Conservation (phyloP, 148 eudicot genomes). For the Bassia scoparia region DNA sequence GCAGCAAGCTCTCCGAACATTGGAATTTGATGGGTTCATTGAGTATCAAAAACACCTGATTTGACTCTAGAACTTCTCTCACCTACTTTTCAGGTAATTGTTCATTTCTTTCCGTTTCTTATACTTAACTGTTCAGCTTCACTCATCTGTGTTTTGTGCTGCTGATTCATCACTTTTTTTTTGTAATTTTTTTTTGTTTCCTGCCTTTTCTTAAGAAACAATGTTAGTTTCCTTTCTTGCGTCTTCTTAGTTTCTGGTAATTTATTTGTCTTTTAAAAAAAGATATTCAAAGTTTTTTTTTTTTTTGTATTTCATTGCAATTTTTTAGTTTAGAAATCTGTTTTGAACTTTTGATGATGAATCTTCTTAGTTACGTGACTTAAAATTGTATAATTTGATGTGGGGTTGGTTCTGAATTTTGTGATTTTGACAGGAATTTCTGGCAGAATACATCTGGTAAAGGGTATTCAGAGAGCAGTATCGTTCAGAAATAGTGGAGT, state of each 20-base stretch:
- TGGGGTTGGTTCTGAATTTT: background rate
- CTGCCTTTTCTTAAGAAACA: too few species aligned
- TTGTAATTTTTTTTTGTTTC: background rate
- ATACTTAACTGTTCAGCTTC: background rate
- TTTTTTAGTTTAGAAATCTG: background rate
- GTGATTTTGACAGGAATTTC: slow-evolving; percentile 36
- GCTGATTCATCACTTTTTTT: background rate
- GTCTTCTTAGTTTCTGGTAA: background rate
- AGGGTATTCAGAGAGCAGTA: slow-evolving; percentile 40
- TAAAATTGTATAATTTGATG: background rate
- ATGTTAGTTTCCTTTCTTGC: too few species aligned
- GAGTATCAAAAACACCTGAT: background rate
- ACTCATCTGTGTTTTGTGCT: background rate
- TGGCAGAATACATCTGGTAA: slow-evolving; percentile 28
- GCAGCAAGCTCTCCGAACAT: slow-evolving; percentile 7
- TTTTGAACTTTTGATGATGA: background rate
- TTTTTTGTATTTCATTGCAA: background rate
- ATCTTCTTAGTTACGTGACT: background rate
- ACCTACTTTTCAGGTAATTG: slow-evolving; percentile 17
- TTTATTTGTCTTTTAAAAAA: background rate
- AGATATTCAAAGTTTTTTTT: background rate
- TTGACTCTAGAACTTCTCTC: background rate
- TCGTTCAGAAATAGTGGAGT: slow-evolving; percentile 41
- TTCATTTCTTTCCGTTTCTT: background rate
- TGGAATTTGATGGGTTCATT: slow-evolving; percentile 24